Evolutionary conservation across 2,329 filamentous ascomycete genomes (phyloP).

Genomic region (Intubia oerlemansii): DNA sequence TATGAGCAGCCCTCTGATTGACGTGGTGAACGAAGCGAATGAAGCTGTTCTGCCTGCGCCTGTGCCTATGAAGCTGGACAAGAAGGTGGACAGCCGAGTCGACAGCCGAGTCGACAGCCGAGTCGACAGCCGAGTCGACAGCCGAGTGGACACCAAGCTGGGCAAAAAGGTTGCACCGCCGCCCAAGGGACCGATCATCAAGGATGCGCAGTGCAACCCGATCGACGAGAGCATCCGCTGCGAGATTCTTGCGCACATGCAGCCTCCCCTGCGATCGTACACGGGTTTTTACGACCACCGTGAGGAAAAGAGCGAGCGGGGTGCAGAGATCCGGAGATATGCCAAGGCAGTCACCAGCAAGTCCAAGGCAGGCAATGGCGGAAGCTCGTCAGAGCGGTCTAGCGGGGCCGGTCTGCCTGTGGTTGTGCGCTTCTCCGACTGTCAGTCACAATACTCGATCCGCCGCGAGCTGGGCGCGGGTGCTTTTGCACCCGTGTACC

Average conservation of each 20-base stretch:
- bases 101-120: no score
- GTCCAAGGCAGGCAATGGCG: constrained; percentile 18
- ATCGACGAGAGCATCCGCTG: constrained; percentile 56
- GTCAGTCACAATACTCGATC: constrained; percentile 49
- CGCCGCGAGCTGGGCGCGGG: constrained; percentile 78
- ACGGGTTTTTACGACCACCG: constrained; percentile 61
- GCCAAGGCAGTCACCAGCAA: constrained; percentile 46
- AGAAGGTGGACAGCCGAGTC: no score
- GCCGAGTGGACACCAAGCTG: no score
- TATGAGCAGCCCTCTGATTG: constrained; percentile 36
- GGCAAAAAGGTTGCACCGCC: constrained; percentile 1
- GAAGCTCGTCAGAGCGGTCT: constrained; percentile 32
- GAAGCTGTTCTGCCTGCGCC: not conserved
- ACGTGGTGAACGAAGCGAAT: constrained; percentile 25
- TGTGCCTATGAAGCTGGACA: no score
- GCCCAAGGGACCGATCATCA: constrained; percentile 51
- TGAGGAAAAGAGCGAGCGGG: constrained; percentile 39
- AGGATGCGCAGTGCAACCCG: constrained; percentile 72
- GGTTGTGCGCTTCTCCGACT: constrained; percentile 44
- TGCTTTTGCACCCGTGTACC: constrained; percentile 87
- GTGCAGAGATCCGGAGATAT: constrained; percentile 61
- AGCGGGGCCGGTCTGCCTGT: constrained; percentile 37
- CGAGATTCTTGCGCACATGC: constrained; percentile 52
- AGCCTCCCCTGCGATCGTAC: constrained; percentile 54
- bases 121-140: no score